Percentiles rank a stretch among this genome's conserved stretches.
Evolutionary conservation across 140 eudicot genomes (phyloP).

Genomic region (Oenanthe javanica): DNA sequence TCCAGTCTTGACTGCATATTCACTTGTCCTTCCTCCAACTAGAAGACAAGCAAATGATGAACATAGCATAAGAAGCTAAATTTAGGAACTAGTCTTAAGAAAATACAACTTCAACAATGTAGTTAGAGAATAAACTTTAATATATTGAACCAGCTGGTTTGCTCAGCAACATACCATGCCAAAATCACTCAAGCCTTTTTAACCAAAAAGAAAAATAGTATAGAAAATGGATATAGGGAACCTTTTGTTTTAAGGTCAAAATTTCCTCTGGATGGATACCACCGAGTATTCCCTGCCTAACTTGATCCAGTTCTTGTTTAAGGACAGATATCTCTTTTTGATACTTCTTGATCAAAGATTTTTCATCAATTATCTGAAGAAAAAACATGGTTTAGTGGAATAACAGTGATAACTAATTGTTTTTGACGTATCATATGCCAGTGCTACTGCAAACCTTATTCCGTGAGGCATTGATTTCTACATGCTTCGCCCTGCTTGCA

Average conservation of each 20-base stretch:
- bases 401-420: not conserved
- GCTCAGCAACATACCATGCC: not conserved
- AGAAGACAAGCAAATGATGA: slow-evolving; percentile 18
- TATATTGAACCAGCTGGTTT: not conserved
- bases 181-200: not conserved
- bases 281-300: slow-evolving; percentile 78
- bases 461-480: slow-evolving; percentile 92
- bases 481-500: slow-evolving; percentile 98
- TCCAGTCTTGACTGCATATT: slow-evolving; percentile 95
- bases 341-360: slow-evolving; percentile 90
- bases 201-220: slow-evolving; percentile 4
- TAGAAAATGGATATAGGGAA: slow-evolving; percentile 16
- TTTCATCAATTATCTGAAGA: slow-evolving; percentile 92
- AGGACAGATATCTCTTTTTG: slow-evolving; percentile 87
- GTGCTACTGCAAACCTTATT: slow-evolving; percentile 53
- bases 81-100: not conserved
- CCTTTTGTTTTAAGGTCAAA: slow-evolving; percentile 81
- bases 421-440: not conserved
- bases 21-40: slow-evolving; percentile 99
- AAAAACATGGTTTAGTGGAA: slow-evolving; percentile 12
- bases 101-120: not conserved
- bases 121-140: not conserved
- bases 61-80: slow-evolving; percentile 1
- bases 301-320: slow-evolving; percentile 84
- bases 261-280: slow-evolving; percentile 92